Conservation (phyloP, 2,329 filamentous ascomycete species). For the Microdochium trichocladiopsis region DNA sequence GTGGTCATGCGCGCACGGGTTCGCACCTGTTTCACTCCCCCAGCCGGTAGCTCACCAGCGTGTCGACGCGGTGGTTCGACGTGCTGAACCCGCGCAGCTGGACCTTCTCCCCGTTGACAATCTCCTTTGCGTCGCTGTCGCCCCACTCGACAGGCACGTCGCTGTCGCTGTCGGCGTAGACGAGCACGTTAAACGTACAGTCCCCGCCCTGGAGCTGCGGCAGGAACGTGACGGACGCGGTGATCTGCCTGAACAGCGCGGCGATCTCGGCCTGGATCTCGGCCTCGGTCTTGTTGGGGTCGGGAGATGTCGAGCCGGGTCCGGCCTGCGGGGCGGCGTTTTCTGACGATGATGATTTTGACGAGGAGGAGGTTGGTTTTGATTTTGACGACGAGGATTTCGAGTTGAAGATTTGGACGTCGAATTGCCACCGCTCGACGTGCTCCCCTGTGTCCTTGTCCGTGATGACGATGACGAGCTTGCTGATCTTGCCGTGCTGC, state of each 20-base stretch:
- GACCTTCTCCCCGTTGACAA: conserved; percentile 87
- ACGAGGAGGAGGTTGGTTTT: too few relatives aligned
- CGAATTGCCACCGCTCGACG: conserved; percentile 96
- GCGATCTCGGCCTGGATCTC: conserved; percentile 96
- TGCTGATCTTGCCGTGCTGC: conserved; percentile 92
- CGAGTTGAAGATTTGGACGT: conserved; percentile 46
- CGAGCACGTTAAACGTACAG: conserved; percentile 97
- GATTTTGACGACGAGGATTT: conserved; percentile 23
- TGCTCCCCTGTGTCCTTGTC: conserved; percentile 96
- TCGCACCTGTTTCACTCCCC: conserved; percentile 26
- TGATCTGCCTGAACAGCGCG: conserved; percentile 95
- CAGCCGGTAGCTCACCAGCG: conserved; percentile 84
- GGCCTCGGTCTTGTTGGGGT: conserved; percentile 76
- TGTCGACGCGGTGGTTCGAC: conserved; percentile 88
- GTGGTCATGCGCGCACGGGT: too few relatives aligned
- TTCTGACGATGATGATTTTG: conserved; percentile 45
- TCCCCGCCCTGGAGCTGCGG: conserved; percentile 80
- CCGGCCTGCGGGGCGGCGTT: conserved; percentile 6
- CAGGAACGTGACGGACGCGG: conserved; percentile 92
- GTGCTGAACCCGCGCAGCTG: conserved; percentile 95
- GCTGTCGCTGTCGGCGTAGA: conserved; percentile 94
- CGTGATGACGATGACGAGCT: conserved; percentile 93
- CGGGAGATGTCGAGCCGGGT: conserved; percentile 13
- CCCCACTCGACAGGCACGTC: conserved; percentile 98
- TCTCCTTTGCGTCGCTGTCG: conserved; percentile 96